Percentiles rank a stretch among this genome's conserved stretches.
Conservation (phyloP, 176 grass and related monocot genomes). For the Urochloa ruziziensis region DNA sequence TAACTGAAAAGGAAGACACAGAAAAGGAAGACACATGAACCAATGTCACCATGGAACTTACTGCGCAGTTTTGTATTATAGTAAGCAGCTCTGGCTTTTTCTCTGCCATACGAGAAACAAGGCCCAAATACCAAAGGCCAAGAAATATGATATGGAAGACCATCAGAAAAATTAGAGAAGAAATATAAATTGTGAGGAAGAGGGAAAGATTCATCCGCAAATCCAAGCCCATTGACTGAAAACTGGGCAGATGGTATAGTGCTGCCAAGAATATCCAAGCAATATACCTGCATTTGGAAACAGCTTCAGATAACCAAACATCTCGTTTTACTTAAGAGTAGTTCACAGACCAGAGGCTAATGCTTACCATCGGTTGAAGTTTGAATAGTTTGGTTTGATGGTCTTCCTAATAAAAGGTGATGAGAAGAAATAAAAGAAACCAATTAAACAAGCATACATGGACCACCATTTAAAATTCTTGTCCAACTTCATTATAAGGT, state of each 20-base stretch:
- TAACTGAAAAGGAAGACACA: background rate
- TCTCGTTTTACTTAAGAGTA: background rate
- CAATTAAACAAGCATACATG: constrained; percentile 96
- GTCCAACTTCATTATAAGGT: constrained; percentile 87
- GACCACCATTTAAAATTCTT: constrained; percentile 99
- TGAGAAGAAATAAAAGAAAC: constrained; percentile 99
- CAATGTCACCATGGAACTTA: constrained; percentile 44
- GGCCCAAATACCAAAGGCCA: constrained; percentile 89
- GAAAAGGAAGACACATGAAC: background rate
- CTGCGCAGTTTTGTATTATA: constrained; percentile 95
- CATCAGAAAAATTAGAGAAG: constrained; percentile 84
- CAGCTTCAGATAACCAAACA: constrained; percentile 14
- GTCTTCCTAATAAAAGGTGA: constrained; percentile 97
- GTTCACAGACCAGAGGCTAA: constrained; percentile 5
- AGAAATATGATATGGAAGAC: constrained; percentile 96
- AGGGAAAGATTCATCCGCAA: constrained; percentile 97
- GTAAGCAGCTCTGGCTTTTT: constrained; percentile 86
- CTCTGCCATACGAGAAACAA: constrained; percentile 86
- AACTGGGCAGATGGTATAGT: constrained; percentile 99
- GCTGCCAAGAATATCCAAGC: constrained; percentile 98
- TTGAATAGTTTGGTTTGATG: constrained; percentile 93
- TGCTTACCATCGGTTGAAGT: constrained; percentile 92
- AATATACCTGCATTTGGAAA: constrained; percentile 76
- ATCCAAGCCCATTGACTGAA: constrained; percentile 98
- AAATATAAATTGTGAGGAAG: constrained; percentile 81